These are phyloP conservation scores for Aaosphaeria pasadenensis DNA, from an alignment of 2,329 filamentous ascomycete species.

Conservation along the genomic window DNA sequence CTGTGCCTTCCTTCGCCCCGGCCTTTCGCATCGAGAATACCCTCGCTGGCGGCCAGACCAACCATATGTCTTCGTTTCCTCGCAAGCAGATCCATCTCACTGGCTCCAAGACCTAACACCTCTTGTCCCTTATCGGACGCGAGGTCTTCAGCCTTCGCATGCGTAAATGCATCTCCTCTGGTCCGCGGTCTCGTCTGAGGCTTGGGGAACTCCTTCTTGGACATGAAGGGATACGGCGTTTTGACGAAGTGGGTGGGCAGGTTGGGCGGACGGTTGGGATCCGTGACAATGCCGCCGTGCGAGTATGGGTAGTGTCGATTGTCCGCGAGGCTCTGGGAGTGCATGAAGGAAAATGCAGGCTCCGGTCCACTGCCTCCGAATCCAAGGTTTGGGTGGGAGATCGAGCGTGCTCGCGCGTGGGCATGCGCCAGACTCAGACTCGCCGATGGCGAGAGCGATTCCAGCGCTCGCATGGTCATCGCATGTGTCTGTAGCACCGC, in stretches of 20 bases:
- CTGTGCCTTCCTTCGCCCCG: not conserved
- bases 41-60: slow-evolving; percentile 12
- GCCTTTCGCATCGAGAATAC: slow-evolving; percentile 8
- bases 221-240: slow-evolving; percentile 24
- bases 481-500: slow-evolving; percentile 28
- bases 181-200: slow-evolving; percentile 13
- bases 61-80: slow-evolving; percentile 17
- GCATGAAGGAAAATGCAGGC: slow-evolving; percentile 7
- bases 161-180: not conserved
- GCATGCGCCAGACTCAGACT: not conserved
- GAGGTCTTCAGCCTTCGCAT: not conserved
- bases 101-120: not conserved
- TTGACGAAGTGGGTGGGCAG: slow-evolving; percentile 23
- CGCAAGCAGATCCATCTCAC: not conserved
- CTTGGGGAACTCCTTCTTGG: slow-evolving; percentile 24
- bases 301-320: slow-evolving; percentile 15
- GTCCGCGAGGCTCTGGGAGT: slow-evolving; percentile 11
- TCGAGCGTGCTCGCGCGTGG: not conserved
- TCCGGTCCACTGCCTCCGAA: not conserved
- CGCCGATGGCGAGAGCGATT: not conserved
- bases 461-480: slow-evolving; percentile 17
- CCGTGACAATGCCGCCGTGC: slow-evolving; percentile 5
- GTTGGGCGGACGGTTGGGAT: slow-evolving; percentile 10
- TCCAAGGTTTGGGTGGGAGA: not conserved
- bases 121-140: slow-evolving; percentile 4